Evolutionary conservation across 352 stramenopile genomes (phyloP), one percentile per base, ranked within the genome.

Genomic region (Globisporangium canariense): DNA sequence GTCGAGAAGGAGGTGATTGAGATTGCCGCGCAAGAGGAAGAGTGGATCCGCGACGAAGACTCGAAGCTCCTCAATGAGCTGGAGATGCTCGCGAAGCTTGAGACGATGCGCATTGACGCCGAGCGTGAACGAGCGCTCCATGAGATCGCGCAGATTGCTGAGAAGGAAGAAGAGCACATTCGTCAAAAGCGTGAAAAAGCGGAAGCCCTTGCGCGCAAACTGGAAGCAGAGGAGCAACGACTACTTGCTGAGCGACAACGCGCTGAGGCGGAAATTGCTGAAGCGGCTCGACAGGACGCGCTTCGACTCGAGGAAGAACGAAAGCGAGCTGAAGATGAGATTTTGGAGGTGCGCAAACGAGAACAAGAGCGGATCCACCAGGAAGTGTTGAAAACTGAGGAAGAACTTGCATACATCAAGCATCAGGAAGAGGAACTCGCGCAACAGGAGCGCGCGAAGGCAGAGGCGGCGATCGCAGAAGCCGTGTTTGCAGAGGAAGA

Each of bases 211-310:
- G 70, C 71, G 45, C 62, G 61, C 16, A 34, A 67, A 6, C 43
- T 68, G 9, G 43, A 32, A 51, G 11, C 66, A 2, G 64, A 76
- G 57, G 51, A 60, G n/a, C 60, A 74, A 20, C 68, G 59, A 56
- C 36, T 69, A 52, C 36, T 49, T 1, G 53, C 36, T 5, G 62
- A 61, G 30, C 64, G 47, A 11, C 25, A 50, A 49, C 38, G 30
- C 4, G 57, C 59, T 0, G 66, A 83, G 70, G 57, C 75, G 57
- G 70, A 78, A 38, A 58, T 82, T 2, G 49, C 60, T 2, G 60
- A 70, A 43, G 40, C 34, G 4, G 34, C 38, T 16, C 53, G 28
- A 4, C 41, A n/a, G 4, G 55, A 63, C 5, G 8, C 25, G 2
- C 3, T 43, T 41, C 55, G 55, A 1, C 41, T 63, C 4, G 62